Evolutionary conservation across 176 grass and related monocot species (phyloP).

Genomic region (Triticum aestivum): DNA sequence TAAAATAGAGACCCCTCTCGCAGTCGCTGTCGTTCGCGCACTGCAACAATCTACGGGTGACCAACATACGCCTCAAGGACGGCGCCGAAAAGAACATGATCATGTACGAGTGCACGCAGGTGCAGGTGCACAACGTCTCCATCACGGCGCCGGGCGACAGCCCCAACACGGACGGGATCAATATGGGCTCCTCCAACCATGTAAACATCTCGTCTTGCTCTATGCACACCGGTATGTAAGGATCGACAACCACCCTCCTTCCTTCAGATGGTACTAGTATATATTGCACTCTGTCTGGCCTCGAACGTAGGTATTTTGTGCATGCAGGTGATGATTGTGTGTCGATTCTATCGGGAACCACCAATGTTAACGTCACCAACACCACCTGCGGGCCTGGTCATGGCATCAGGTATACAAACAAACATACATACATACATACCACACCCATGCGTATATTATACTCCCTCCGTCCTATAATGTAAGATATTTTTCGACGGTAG

Average conservation of each 20-base stretch:
- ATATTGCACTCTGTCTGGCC: too few species aligned
- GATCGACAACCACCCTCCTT: neutral
- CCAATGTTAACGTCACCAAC: conserved; percentile 27
- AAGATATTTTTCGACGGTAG: too few species aligned
- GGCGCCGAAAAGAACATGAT: conserved; percentile 57
- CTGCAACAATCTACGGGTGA: conserved; percentile 49
- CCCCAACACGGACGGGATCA: conserved; percentile 73
- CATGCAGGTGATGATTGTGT: conserved; percentile 69
- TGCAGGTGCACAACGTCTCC: conserved; percentile 11
- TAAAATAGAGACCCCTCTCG: neutral
- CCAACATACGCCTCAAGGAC: conserved; percentile 40
- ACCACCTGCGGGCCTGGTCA: conserved; percentile 68
- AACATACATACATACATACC: neutral
- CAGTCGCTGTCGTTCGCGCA: conserved; percentile 22
- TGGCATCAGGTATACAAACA: conserved; percentile 61
- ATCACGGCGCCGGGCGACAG: conserved; percentile 56
- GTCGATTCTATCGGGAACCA: conserved; percentile 40
- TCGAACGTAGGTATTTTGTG: too few species aligned
- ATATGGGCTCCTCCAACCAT: conserved; percentile 27
- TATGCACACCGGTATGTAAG: conserved; percentile 51
- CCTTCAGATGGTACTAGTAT: neutral
- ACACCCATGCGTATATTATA: too few species aligned
- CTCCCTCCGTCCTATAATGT: too few species aligned
- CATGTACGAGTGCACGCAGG: conserved; percentile 40
- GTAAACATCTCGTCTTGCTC: conserved; percentile 38